Conservation (phyloP, 345 rosid species). For the Anacardium occidentale region DNA sequence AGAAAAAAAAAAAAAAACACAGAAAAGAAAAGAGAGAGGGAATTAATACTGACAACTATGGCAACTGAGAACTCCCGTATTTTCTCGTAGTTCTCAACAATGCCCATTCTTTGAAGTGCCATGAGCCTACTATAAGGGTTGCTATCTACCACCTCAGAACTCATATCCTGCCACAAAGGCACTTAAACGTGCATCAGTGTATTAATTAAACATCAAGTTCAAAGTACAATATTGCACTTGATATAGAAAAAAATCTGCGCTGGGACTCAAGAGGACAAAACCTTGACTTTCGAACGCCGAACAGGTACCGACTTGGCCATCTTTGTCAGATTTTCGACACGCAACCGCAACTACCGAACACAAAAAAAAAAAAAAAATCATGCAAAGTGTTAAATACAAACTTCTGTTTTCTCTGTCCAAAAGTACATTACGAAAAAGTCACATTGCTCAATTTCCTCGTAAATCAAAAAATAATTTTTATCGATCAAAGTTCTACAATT, state of each 20-base stretch:
- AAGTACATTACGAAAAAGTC: background rate
- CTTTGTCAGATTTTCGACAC: conserved; percentile 48
- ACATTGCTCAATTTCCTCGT: no score
- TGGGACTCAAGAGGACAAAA: conserved; percentile 19
- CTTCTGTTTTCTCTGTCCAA: background rate
- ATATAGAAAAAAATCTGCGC: background rate
- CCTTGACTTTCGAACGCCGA: conserved; percentile 81
- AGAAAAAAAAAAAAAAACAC: no score
- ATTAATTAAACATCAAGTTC: background rate
- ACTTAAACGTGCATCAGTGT: conserved; percentile 7
- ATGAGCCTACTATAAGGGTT: conserved; percentile 98
- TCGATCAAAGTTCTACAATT: no score
- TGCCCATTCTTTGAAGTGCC: conserved; percentile 99
- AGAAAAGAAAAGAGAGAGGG: conserved; percentile 23
- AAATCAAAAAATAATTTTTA: no score
- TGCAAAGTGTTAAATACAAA: background rate
- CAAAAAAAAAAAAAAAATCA: background rate
- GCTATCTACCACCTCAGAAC: conserved; percentile 94
- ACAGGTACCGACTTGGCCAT: conserved; percentile 51
- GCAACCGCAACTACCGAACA: conserved; percentile 53
- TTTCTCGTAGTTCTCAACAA: conserved; percentile 85
- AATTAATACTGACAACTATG: conserved; percentile 75
- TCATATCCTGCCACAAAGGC: conserved; percentile 66
- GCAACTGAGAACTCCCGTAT: conserved; percentile 91
- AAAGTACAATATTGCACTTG: background rate